Base-by-base conservation (phyloP, 768 basidiomycete genomes). In the Paxillus rubicundulus region DNA sequence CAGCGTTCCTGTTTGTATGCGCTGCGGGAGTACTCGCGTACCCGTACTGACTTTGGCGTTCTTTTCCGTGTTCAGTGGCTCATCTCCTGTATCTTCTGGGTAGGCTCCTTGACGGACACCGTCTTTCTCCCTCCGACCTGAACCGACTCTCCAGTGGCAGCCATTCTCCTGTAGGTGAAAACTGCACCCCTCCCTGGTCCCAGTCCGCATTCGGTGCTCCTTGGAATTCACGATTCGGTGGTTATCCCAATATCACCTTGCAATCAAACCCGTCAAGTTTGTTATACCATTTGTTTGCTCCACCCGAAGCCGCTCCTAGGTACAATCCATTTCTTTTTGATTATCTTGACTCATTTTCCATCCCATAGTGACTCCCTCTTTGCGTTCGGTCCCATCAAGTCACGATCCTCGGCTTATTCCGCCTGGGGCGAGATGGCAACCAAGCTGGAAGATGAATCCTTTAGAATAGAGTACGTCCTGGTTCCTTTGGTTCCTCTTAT, bases 381-480 rank as follows among this genome's bases (percentile, higher is more conserved):
- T 39, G 34, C 59, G 1, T 69, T 70, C 36, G 45, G 56, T 47
- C 55, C 67, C 16, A 59, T 68, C 58, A 71, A 60, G 59, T 60
- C 68, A 46, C 70, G 70, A 34, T 68, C 72, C 47, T 77, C 82
- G 37, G 71, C 80, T 28, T 88, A 88, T 64, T 77, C 81, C 49
- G 70, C 75, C 52, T 91, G 90, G 91, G 87, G 89, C 28, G 85
- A 89, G 50, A 70, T 85, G 40, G 92, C 90, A 13, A 71, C 72
- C 57, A 82, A 82, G 66, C 76, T 95, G 41, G 82, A 85, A 64
- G 80, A 84, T 55, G 87, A 92, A 60, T 71, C 73, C 12, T 89
- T 86, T 70, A 82, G 86, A 72, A 81, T 80, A 69, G 92, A 94
- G 94, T 96, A 74, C 70, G 92, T 89, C 56, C 61, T 65, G 49